phyloP scores from a whole-genome alignment of 768 basidiomycete genomes.

The Cystofilobasidium bisporidii region DNA sequence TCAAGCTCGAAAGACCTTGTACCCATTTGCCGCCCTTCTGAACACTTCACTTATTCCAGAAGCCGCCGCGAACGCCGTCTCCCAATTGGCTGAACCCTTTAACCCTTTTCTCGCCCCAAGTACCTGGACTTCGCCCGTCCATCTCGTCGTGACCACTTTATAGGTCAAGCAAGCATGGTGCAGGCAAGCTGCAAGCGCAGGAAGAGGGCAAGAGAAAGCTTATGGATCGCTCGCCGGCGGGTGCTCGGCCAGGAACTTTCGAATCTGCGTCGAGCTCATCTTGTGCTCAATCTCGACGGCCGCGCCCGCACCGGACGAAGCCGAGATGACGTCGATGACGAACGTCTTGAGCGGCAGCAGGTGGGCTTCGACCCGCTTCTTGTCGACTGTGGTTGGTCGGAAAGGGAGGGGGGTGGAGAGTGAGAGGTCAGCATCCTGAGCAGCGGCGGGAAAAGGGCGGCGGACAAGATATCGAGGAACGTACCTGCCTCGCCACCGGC shows the following conservation, averaged over 20 bases:
- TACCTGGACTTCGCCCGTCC: too few species aligned
- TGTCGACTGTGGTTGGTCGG: conserved; percentile 49
- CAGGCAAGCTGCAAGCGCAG: too few species aligned
- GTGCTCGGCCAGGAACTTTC: conserved; percentile 46
- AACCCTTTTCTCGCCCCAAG: too few species aligned
- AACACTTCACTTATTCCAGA: too few species aligned
- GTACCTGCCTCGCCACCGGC: conserved; percentile 63
- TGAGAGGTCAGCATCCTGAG: background rate
- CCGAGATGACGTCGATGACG: conserved; percentile 82
- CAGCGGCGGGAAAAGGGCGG: background rate
- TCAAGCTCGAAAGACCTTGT: too few species aligned
- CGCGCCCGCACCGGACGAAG: conserved; percentile 48
- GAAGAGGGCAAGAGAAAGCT: background rate
- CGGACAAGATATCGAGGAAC: conserved; percentile 38
- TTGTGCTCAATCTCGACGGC: conserved; percentile 47
- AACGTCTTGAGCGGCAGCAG: conserved; percentile 58
- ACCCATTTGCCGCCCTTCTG: too few species aligned
- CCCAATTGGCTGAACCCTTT: too few species aligned
- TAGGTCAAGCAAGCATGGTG: too few species aligned
- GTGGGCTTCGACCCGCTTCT: conserved; percentile 48
- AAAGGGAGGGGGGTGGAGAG: conserved; percentile 9
- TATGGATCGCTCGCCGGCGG: background rate
- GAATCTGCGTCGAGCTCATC: conserved; percentile 88
- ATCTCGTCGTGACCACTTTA: too few species aligned
- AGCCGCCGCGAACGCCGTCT: too few species aligned